These are phyloP conservation scores for Marasmius sp. DNA, from an alignment of 1,284 basidiomycete genomes.

Conservation along the genomic window DNA sequence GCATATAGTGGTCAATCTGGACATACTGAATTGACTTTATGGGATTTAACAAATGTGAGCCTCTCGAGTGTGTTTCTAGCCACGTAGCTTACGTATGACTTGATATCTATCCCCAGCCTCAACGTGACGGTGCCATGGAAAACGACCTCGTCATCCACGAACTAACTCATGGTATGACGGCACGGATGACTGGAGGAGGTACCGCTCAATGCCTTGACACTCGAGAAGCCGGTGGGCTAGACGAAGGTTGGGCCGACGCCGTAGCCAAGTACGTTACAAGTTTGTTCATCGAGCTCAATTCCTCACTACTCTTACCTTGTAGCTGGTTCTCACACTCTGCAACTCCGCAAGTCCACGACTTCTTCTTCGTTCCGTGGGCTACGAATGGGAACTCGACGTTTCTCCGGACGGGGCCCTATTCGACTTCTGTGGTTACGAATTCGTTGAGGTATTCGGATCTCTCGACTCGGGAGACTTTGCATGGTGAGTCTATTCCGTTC, in stretches of 20 bases:
- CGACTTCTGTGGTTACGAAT: neutral
- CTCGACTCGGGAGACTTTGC: too few species aligned
- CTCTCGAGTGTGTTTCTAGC: constrained; percentile 33
- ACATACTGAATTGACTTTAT: too few species aligned
- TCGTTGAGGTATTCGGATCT: neutral
- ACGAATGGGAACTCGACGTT: constrained; percentile 20
- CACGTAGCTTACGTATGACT: too few species aligned
- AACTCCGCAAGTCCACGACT: neutral
- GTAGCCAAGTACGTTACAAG: constrained; percentile 48
- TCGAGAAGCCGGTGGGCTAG: constrained; percentile 48
- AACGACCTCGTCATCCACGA: constrained; percentile 39
- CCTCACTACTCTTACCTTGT: too few species aligned
- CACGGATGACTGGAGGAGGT: constrained; percentile 41
- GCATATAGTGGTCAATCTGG: constrained; percentile 23
- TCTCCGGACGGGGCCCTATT: neutral
- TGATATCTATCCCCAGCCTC: constrained; percentile 18
- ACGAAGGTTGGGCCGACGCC: constrained; percentile 56
- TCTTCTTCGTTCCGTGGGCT: constrained; percentile 15
- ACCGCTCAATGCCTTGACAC: constrained; percentile 51
- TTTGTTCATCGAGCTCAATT: too few species aligned
- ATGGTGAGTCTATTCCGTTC: too few species aligned
- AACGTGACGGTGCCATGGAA: constrained; percentile 38
- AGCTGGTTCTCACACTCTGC: neutral
- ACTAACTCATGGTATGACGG: constrained; percentile 39
- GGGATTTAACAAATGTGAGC: too few species aligned